Evolutionary conservation across 495 filamentous ascomycete species (phyloP).

Genomic region (Cercophora samala): DNA sequence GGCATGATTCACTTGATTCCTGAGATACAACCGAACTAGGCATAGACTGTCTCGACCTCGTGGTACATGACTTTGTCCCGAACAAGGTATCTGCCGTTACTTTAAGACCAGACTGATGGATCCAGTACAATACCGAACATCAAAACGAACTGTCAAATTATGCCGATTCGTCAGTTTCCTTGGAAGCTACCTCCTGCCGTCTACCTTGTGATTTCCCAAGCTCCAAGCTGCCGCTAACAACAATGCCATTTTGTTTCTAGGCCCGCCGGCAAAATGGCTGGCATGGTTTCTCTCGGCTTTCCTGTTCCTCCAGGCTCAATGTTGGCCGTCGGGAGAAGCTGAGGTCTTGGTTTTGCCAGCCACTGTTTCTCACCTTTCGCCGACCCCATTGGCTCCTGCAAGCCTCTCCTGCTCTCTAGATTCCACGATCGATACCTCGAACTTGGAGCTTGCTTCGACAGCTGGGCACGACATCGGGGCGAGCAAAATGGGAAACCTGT

Average conservation of each 20-base stretch:
- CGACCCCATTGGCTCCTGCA: background rate
- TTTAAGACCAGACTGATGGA: background rate
- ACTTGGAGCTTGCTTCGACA: background rate
- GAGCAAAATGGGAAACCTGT: background rate
- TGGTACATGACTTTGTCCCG: background rate
- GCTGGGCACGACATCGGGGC: background rate
- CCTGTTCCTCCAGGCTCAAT: background rate
- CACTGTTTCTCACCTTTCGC: background rate
- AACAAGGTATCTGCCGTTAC: background rate
- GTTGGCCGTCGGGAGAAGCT: background rate
- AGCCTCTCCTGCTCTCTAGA: background rate
- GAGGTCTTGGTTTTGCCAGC: background rate
- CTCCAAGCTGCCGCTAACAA: background rate
- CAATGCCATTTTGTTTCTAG: background rate
- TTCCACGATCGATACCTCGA: background rate
- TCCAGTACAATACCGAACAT: background rate
- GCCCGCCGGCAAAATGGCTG: background rate
- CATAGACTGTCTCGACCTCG: background rate
- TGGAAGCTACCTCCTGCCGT: background rate
- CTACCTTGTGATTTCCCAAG: background rate
- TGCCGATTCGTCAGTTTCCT: background rate
- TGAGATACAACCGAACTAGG: background rate
- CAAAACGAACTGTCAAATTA: background rate
- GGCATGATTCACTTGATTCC: background rate
- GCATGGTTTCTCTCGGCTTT: background rate